These are phyloP conservation scores for Boletales sp. DNA, from an alignment of 768 basidiomycete genomes.

Conservation along the genomic window DNA sequence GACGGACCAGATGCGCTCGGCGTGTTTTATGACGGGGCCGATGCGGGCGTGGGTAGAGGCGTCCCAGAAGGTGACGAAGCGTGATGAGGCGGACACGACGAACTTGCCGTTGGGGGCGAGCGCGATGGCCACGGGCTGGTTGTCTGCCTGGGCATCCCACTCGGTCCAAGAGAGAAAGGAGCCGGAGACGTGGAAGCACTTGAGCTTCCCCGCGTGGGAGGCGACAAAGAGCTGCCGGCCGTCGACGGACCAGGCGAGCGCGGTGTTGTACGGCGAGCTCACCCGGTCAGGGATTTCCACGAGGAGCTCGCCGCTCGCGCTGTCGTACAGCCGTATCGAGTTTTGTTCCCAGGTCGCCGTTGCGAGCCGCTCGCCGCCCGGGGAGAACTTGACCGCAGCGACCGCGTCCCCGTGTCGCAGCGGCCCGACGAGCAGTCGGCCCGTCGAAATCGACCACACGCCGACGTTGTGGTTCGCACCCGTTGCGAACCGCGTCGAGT, in stretches of 20 bases:
- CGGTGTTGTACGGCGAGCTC: conserved; percentile 6
- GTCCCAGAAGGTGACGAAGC: conserved; percentile 7
- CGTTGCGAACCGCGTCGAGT: conserved; percentile 6
- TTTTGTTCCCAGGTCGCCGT: conserved; percentile 9
- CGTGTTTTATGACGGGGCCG: not conserved
- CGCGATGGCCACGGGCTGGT: conserved; percentile 1
- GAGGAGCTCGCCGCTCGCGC: conserved; percentile 1
- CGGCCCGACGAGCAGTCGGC: conserved; percentile 2
- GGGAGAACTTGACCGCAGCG: conserved; percentile 24
- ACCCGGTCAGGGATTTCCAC: conserved; percentile 4
- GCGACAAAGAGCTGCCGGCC: conserved; percentile 1
- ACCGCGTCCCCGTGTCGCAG: not conserved
- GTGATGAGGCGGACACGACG: not conserved
- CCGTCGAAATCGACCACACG: conserved; percentile 3
- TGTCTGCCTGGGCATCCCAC: not conserved
- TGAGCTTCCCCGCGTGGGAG: conserved; percentile 4
- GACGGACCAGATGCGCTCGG: conserved; percentile 1
- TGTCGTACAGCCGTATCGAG: conserved; percentile 4
- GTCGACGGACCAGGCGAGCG: conserved; percentile 1
- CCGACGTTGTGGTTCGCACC: not conserved
- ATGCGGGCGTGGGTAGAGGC: conserved; percentile 1
- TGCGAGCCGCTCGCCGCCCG: conserved; percentile 8
- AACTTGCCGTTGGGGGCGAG: conserved; percentile 2
- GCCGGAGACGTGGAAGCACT: conserved; percentile 4
- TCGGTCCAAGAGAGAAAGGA: conserved; percentile 1